Base-by-base conservation (phyloP, 2,329 filamentous ascomycete species). In the Diaporthe eres region DNA sequence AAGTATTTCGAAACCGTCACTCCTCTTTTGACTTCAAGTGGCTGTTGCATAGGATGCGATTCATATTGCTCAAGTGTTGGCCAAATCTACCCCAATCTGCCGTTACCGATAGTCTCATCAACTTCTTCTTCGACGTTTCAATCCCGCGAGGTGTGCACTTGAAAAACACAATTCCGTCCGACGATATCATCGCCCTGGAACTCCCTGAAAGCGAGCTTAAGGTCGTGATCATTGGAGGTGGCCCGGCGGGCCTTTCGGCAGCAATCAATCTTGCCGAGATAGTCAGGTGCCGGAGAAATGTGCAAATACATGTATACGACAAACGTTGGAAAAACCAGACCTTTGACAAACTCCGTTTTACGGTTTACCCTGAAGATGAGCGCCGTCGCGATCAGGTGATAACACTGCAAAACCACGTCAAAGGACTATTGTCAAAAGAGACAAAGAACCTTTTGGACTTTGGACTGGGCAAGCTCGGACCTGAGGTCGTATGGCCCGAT, bases 111-210 rank as follows among this genome's bases (percentile, higher is more conserved):
- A 77, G 78, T 22, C 78, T 80, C 13, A 75, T 78, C 22, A 82
- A 84, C 75, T 84, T 84, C 77, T 84, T 83, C 76, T 84, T 84
- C 73, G 83, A 84, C 71, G 81, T 82, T 13, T 81, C 82, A 0
- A 57, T 84, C 34, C 79, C 81, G 28, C 44, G 44, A 17, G 17
- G 17, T 47, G 77, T 81, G 4, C 83, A 82, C 57, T 70, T 81
- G 5, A 75, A 77, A 1, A 80, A 80, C 1, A 44, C 76, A 6
- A 81, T 79, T 4, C 60, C 75, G 0, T 80, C 80, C 25, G 79
- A 79, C n/a, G 77, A 80, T 6, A 77, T 79, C 12, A 61, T 13
- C 13, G 19, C 53, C 61, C 0, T 82, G 81, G 71, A 75, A 77
- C 19, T 84, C 83, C 71, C 82, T 80, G 0, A 79, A 75, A 15